These are phyloP conservation scores for Paecilomyces dactylethromorphus DNA, from an alignment of 2,329 filamentous ascomycete species.

Conservation along the genomic window DNA sequence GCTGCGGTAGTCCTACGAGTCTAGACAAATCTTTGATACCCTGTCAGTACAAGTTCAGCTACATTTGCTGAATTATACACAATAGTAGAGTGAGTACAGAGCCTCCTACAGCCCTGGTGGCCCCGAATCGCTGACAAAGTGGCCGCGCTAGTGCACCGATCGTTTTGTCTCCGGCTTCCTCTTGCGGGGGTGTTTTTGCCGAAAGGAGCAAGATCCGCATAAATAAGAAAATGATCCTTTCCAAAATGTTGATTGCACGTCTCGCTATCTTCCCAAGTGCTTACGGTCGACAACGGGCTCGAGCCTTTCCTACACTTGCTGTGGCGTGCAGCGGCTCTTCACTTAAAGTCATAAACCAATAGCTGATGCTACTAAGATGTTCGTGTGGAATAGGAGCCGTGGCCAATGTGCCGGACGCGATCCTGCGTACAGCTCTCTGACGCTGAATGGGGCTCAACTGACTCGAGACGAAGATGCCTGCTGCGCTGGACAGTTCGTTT, in stretches of 20 bases:
- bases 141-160: neutral
- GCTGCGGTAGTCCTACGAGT: neutral
- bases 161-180: neutral
- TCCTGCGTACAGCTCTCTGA: too few species aligned
- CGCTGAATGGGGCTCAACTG: neutral
- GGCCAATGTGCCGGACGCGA: neutral
- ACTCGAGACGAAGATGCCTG: neutral
- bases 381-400: neutral
- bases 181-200: neutral
- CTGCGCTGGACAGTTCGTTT: neutral
- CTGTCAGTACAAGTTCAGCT: neutral
- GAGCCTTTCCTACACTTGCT: neutral
- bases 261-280: neutral
- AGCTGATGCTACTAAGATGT: neutral
- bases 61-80: neutral
- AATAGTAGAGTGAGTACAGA: neutral
- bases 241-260: neutral
- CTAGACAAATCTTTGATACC: neutral
- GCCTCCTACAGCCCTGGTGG: neutral
- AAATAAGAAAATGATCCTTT: neutral
- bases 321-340: neutral
- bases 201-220: neutral
- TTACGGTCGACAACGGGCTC: neutral
- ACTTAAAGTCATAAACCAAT: neutral
- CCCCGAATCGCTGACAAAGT: neutral